Conservation (phyloP, 441 rosid species). For the Euphorbia celastroides region DNA sequence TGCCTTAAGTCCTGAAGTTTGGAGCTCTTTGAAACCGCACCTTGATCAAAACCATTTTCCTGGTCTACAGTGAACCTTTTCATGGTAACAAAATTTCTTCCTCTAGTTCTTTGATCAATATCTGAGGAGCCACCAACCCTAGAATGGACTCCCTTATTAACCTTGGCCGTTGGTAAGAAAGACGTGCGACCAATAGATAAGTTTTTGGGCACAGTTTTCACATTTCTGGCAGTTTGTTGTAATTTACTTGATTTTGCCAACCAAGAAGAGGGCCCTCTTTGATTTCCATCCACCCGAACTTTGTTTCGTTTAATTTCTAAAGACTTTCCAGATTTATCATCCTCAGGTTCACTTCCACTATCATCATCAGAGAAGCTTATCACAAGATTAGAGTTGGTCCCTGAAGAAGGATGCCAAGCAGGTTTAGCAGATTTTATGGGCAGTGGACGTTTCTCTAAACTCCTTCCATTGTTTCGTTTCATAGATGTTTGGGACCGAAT, state of each 20-base stretch:
- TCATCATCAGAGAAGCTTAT: constrained; percentile 89
- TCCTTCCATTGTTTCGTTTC: constrained; percentile 38
- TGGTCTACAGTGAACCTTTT: constrained; percentile 40
- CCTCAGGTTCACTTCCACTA: constrained; percentile 75
- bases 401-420: constrained; percentile 37
- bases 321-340: constrained; percentile 22
- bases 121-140: constrained; percentile 30
- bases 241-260: constrained; percentile 31
- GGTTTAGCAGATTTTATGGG: constrained; percentile 33
- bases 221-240: constrained; percentile 31
- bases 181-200: constrained; percentile 37
- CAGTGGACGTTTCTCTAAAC: constrained; percentile 38
- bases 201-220: constrained; percentile 37
- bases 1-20: constrained; percentile 78
- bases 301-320: constrained; percentile 30
- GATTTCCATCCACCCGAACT: constrained; percentile 24
- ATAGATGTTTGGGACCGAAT: constrained; percentile 23
- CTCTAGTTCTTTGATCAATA: constrained; percentile 34
- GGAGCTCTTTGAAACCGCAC: constrained; percentile 33
- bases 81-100: constrained; percentile 28
- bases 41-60: constrained; percentile 39
- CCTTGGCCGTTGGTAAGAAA: constrained; percentile 30
- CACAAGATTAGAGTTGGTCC: constrained; percentile 58
- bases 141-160: constrained; percentile 36
- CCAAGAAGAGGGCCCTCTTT: constrained; percentile 29